Conservation (phyloP, 768 basidiomycete genomes). For the Hemileccinum rubropunctum region DNA sequence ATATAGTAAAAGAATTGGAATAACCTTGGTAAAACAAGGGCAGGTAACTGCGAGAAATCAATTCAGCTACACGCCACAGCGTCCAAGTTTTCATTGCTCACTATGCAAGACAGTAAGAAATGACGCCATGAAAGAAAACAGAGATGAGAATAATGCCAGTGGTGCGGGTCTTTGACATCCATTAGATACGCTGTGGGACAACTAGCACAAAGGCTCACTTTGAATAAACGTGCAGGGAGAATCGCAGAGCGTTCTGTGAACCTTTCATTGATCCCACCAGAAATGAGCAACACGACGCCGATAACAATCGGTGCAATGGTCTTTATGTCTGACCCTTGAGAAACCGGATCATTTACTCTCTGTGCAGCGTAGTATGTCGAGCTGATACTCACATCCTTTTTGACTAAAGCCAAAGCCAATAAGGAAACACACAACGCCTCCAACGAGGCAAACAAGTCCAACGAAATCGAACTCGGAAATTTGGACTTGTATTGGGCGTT, state of each 20-base stretch:
- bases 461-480: conserved; percentile 68
- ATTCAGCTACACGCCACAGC: neutral
- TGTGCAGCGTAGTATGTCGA: neutral
- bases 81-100: conserved; percentile 8
- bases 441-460: conserved; percentile 61
- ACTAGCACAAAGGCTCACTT: conserved; percentile 35
- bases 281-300: conserved; percentile 52
- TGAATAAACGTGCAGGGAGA: conserved; percentile 72
- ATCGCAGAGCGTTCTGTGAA: conserved; percentile 66
- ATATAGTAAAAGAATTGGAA: neutral
- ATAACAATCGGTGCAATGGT: conserved; percentile 64
- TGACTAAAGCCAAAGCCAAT: conserved; percentile 75
- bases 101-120: conserved; percentile 51
- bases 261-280: conserved; percentile 54
- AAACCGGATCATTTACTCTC: neutral
- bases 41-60: conserved; percentile 44
- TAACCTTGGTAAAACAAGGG: conserved; percentile 70
- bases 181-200: neutral
- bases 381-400: conserved; percentile 50
- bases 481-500: conserved; percentile 56
- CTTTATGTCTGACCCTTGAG: conserved; percentile 52
- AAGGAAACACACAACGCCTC: conserved; percentile 62
- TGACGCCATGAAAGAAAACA: conserved; percentile 59
- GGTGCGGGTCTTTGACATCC: conserved; percentile 55
- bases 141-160: conserved; percentile 58